Conservation (phyloP, 768 basidiomycete species). For the Tulasnella sp. region DNA sequence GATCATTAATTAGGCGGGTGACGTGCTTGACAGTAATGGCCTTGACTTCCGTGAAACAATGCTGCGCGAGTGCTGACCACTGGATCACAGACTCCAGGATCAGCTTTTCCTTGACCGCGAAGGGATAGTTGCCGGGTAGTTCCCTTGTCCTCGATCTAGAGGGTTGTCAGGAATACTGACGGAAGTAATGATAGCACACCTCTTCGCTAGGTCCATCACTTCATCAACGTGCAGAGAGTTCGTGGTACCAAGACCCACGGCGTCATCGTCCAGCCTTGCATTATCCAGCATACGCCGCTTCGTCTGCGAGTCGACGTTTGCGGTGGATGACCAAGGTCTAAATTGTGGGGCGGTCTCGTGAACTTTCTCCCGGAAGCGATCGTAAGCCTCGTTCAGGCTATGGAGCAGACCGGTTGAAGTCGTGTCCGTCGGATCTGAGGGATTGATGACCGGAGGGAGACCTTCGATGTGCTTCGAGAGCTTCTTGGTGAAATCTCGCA, state of each 20-base stretch:
- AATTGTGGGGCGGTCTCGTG: slow-evolving; percentile 9
- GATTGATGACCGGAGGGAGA: neutral
- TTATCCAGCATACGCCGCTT: neutral
- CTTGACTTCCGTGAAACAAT: slow-evolving; percentile 15
- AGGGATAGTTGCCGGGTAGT: slow-evolving; percentile 29
- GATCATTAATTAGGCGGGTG: slow-evolving; percentile 33
- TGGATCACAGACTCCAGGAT: neutral
- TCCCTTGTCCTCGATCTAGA: neutral
- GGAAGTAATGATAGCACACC: neutral
- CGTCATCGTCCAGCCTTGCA: slow-evolving; percentile 2
- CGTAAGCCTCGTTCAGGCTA: neutral
- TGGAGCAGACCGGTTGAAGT: neutral
- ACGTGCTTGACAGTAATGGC: neutral
- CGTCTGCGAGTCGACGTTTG: neutral
- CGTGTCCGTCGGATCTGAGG: neutral
- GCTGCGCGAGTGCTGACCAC: neutral
- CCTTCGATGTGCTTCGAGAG: slow-evolving; percentile 18
- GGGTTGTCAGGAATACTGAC: neutral
- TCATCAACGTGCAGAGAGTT: slow-evolving; percentile 29
- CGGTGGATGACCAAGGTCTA: neutral
- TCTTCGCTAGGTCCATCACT: slow-evolving; percentile 26
- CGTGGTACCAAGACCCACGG: neutral
- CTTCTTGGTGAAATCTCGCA: slow-evolving; percentile 15
- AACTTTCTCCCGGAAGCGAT: slow-evolving; percentile 11
- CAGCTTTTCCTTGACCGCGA: neutral